Percentiles rank a stretch among this genome's conserved stretches.
Evolutionary conservation across 139 green algal species (phyloP).

Genomic region (Nannochloris sp.): DNA sequence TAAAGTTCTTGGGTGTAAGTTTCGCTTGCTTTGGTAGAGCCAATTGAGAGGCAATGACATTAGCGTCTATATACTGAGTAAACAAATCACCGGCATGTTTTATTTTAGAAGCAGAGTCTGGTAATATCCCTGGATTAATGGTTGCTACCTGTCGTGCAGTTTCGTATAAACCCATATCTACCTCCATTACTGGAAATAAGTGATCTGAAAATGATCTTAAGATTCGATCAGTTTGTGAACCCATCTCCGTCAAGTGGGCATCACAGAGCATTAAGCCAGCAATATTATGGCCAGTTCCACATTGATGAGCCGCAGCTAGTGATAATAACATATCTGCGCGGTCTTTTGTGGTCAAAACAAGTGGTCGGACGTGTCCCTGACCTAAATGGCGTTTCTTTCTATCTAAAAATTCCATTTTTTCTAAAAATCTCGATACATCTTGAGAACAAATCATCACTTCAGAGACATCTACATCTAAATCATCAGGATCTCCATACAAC

Average conservation of each 20-base stretch:
- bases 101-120: conserved; percentile 68
- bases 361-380: conserved; percentile 11
- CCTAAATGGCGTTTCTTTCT: conserved; percentile 1
- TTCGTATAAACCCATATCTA: conserved; percentile 18
- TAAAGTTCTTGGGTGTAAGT: conserved; percentile 80
- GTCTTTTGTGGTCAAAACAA: conserved; percentile 43
- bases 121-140: conserved; percentile 44
- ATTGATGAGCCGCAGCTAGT: conserved; percentile 28
- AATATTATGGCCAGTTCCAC: conserved; percentile 40
- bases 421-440: conserved; percentile 43
- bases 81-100: conserved; percentile 62
- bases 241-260: conserved; percentile 25
- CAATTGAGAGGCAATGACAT: conserved; percentile 21
- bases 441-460: conserved; percentile 39
- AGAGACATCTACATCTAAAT: conserved; percentile 38
- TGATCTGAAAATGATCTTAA: conserved; percentile 17
- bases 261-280: conserved; percentile 51
- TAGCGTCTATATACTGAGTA: conserved; percentile 42
- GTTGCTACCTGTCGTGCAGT: conserved; percentile 17
- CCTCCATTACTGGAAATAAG: conserved; percentile 46
- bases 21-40: conserved; percentile 5
- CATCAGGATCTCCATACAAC: conserved; percentile 39
- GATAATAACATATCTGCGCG: conserved; percentile 41
- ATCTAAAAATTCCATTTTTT: conserved; percentile 22
- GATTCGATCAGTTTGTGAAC: conserved; percentile 17